Evolutionary conservation across 2,329 filamentous ascomycete genomes (phyloP), one percentile per base, ranked within the genome.

Genomic region (Apiospora kogelbergensis): DNA sequence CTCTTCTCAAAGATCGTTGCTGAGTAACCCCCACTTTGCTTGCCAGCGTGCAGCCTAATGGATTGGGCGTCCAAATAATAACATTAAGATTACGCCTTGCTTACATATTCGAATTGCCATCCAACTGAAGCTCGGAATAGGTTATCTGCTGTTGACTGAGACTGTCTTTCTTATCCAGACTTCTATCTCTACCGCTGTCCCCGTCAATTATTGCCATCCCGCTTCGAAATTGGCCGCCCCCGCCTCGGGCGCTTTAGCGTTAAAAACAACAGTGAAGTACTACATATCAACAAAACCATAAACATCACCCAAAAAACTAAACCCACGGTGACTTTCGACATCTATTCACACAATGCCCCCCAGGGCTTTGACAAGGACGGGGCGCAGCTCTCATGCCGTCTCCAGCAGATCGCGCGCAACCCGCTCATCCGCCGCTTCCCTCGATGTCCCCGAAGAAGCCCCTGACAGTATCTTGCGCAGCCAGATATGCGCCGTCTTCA

Each of bases 401-500:
- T 80, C 81, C 33, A 77, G 81, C 71, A 84, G 83, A 71, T 74
- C 79, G 11, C 82, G 84, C 72, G 77, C 81, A 20, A 85, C 85
- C 3, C 83, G 84, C 66, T 78, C 79, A 41, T 85, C 85, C 5
- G 81, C 85, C 6, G 75, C 80, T 24, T 78, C 78, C 72, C 26
- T 80, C 72, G 82, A 87, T 53, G 80, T 92, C n/a, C 91, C 92
- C 46, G 88, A 91, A 75, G 94, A 97, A 77, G 87, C 90, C 3
- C 88, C 89, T 67, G 85, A 89, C 63, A 94, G 88, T 69, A 87
- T 87, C 20, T 83, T 98, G 73, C 92, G 95, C 75, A 87, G 86
- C 44, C 91, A 93, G 77, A 86, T 97, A 67, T 92, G 90, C 77
- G 81, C 86, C 68, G 86, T 94, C 65, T 95, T 95, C 77, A 86